Conservation (phyloP, 192 early-diverging fungal species). For the Entomortierella beljakovae region DNA sequence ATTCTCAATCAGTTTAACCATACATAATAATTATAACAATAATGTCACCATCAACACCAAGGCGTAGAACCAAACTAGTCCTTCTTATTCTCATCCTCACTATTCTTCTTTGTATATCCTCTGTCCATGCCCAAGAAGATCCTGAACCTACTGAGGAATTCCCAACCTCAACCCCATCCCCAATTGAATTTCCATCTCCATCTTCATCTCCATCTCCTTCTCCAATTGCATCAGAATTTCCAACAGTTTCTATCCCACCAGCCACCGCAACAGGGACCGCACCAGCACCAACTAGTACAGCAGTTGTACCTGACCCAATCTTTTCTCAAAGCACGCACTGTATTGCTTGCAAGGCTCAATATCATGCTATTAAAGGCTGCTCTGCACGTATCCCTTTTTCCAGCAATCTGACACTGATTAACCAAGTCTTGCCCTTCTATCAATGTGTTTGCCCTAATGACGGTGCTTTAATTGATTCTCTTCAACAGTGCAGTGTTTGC, state of each 20-base stretch:
- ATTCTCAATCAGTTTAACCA: too few relatives aligned
- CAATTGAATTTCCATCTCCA: background rate
- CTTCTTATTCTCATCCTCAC: conserved; percentile 7
- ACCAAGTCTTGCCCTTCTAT: conserved; percentile 44
- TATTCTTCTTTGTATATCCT: conserved; percentile 8
- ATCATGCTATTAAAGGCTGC: conserved; percentile 9
- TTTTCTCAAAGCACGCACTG: conserved; percentile 31
- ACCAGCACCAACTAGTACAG: conserved; percentile 5
- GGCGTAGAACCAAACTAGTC: background rate
- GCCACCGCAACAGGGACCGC: background rate
- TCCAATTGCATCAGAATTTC: background rate
- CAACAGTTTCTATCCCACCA: background rate
- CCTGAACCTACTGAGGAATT: background rate
- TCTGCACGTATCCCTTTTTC: conserved; percentile 8
- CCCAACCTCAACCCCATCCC: background rate
- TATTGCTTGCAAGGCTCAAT: conserved; percentile 16
- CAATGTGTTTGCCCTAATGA: conserved; percentile 26
- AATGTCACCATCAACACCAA: background rate
- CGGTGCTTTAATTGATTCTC: conserved; percentile 7
- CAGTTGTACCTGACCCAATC: conserved; percentile 14
- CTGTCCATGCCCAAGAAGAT: conserved; percentile 10
- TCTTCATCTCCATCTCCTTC: conserved; percentile 1
- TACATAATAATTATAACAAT: too few relatives aligned
- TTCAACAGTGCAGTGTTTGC: conserved; percentile 38
- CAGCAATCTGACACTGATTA: conserved; percentile 37